These are phyloP conservation scores for Parathielavia hyrcaniae DNA, from an alignment of 495 filamentous ascomycete species.

Conservation along the genomic window DNA sequence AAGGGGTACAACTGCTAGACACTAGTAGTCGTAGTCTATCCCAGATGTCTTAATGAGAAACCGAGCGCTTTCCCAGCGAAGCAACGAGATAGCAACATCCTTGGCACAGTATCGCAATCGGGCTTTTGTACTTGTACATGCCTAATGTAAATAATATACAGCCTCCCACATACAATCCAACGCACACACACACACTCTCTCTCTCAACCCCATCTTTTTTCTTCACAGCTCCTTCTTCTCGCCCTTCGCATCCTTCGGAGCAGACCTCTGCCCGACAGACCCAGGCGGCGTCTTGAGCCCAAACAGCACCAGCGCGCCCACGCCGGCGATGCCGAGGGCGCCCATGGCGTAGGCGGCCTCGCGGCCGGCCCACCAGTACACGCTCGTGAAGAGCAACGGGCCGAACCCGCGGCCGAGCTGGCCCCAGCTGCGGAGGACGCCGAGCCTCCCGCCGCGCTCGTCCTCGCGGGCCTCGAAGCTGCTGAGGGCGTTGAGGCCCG, in stretches of 20 bases:
- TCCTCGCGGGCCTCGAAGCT: constrained; percentile 77
- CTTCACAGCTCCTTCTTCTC: constrained; percentile 36
- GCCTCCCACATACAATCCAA: neutral
- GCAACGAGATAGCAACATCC: neutral
- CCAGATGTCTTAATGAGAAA: too few species aligned
- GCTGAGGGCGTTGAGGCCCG: constrained; percentile 81
- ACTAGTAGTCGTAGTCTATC: too few species aligned
- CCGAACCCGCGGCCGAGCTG: constrained; percentile 83
- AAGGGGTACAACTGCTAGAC: too few species aligned
- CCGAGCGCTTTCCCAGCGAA: too few species aligned
- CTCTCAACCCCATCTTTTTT: neutral
- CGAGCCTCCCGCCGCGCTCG: constrained; percentile 80
- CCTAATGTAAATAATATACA: neutral
- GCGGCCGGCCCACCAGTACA: constrained; percentile 98
- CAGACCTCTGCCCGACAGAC: constrained; percentile 26
- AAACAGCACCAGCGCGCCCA: constrained; percentile 63
- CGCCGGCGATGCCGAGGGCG: constrained; percentile 67
- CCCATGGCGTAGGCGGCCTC: constrained; percentile 78
- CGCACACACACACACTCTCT: neutral
- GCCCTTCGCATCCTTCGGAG: neutral
- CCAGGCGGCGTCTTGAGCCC: constrained; percentile 52
- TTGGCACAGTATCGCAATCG: too few species aligned
- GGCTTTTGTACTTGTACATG: too few species aligned
- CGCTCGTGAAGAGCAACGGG: constrained; percentile 82
- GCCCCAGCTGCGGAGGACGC: constrained; percentile 73